Evolutionary conservation across 352 stramenopile species (phyloP), one percentile per base, ranked within the genome.

Genomic region (Phytophthora fragariaefolia): DNA sequence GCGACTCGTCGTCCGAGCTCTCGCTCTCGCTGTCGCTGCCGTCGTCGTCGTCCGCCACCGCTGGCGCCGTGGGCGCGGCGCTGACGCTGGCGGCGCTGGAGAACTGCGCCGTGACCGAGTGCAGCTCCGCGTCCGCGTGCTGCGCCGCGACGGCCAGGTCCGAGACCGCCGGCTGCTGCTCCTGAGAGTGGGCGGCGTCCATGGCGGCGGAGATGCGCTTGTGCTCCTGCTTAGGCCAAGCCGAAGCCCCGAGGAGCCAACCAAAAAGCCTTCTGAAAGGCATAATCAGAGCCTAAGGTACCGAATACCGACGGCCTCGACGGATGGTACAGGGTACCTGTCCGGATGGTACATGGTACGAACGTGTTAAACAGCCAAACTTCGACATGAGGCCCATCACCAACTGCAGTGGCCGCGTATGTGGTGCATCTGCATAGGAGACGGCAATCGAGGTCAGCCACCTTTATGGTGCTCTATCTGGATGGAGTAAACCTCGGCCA

Each of bases 121-220:
- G 71, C 26, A 90, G 66, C 64, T 90, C 80, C 10, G 71, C 57
- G 27, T 85, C 74, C 2, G 82, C 82, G 56, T 90, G 80, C 24
- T 87, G 68, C 23, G 82, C 80, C 7, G 76, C 82, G 18, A 90
- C 56, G 10, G 73, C 77, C 18, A 90, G 57, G 63, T 90, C 82
- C 18, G 78, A 85, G 8, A 75, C 48, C 6, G 63, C 43, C 30
- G 45, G 46, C n/a, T 47, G 47, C 46, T 57, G 38, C 24, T 40
- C 38, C 42, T 36, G n/a, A n/a, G n/a, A n/a, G 34, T 43, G 34
- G 34, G 6, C n/a, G n/a, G 47, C 55, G 22, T 73, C 27, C 69
- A 73, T 71, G 40, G 15, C 15, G 26, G 42, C 20, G 12, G n/a
- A 13, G 34, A 12, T 50, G 6, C 2, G 17, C 18, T 54, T 24